Evolutionary conservation across 805 yeast genomes (phyloP).

Genomic region (Komagataella populi): DNA sequence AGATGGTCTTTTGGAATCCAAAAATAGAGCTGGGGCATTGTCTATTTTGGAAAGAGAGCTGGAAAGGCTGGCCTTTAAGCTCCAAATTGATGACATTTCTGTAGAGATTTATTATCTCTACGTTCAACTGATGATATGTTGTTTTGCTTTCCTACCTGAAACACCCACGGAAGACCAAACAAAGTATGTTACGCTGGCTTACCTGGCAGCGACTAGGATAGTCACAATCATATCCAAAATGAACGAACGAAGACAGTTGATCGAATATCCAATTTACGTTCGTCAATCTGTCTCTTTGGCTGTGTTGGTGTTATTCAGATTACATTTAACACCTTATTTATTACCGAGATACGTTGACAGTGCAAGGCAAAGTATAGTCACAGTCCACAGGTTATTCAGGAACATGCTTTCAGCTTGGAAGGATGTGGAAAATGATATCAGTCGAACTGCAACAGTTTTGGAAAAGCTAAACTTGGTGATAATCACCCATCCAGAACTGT

Average conservation of each 20-base stretch:
- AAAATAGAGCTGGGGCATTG: conserved; percentile 68
- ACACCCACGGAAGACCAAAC: conserved; percentile 82
- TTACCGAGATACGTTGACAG: conserved; percentile 70
- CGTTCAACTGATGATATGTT: conserved; percentile 68
- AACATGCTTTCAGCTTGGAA: conserved; percentile 89
- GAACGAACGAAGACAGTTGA: conserved; percentile 53
- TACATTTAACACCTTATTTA: conserved; percentile 67
- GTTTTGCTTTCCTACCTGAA: conserved; percentile 85
- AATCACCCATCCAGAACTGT: conserved; percentile 76
- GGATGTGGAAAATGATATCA: conserved; percentile 77
- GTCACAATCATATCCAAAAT: conserved; percentile 66
- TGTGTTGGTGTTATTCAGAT: conserved; percentile 64
- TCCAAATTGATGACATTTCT: conserved; percentile 51
- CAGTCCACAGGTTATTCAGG: conserved; percentile 78
- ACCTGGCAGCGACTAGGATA: conserved; percentile 66
- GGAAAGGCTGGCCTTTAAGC: conserved; percentile 51
- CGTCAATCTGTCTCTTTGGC: conserved; percentile 79
- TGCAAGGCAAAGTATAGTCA: conserved; percentile 85
- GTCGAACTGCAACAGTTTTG: conserved; percentile 81
- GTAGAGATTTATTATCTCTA: conserved; percentile 72
- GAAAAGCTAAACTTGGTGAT: conserved; percentile 82
- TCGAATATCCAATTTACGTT: conserved; percentile 76
- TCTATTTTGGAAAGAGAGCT: conserved; percentile 70
- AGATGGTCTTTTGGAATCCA: conserved; percentile 80
- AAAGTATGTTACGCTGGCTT: conserved; percentile 70